A percentile compares a stretch with the other conserved stretches of the same genome.
Evolutionary conservation across 495 filamentous ascomycete genomes (phyloP).

Genomic region (Parathielavia hyrcaniae): DNA sequence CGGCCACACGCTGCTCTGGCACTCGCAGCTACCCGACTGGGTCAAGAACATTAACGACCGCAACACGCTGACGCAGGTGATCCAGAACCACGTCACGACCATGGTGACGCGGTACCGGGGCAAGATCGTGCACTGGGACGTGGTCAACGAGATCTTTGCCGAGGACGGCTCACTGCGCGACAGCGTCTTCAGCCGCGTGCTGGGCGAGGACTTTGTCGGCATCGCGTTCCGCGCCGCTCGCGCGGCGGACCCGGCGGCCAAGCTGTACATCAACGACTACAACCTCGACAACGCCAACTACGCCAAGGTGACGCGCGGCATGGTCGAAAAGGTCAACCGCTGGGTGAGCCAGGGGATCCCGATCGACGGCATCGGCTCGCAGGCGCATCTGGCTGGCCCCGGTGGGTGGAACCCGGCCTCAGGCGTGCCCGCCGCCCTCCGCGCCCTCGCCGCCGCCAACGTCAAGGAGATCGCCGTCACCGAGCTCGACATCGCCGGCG

Average conservation of each 20-base stretch:
- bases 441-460: constrained; percentile 48
- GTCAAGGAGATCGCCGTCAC: constrained; percentile 55
- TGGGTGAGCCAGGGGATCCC: constrained; percentile 60
- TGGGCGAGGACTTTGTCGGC: constrained; percentile 51
- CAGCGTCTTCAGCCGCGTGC: constrained; percentile 52
- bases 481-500: constrained; percentile 59
- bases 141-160: constrained; percentile 61
- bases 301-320: constrained; percentile 52
- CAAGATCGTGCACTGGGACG: constrained; percentile 57
- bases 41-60: constrained; percentile 50
- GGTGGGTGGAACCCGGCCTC: constrained; percentile 34
- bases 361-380: constrained; percentile 68
- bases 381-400: constrained; percentile 49
- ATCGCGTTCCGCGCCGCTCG: constrained; percentile 58
- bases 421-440: constrained; percentile 46
- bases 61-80: constrained; percentile 45
- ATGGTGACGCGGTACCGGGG: constrained; percentile 54
- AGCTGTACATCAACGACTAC: constrained; percentile 65
- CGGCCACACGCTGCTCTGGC: constrained; percentile 57
- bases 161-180: constrained; percentile 51
- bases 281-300: constrained; percentile 45
- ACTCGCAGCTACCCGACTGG: constrained; percentile 57
- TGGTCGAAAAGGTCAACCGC: constrained; percentile 58
- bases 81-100: constrained; percentile 54
- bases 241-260: constrained; percentile 50